Evolutionary conservation across 805 yeast species (phyloP).

Genomic region (Vanderwaltozyma verrucispora): DNA sequence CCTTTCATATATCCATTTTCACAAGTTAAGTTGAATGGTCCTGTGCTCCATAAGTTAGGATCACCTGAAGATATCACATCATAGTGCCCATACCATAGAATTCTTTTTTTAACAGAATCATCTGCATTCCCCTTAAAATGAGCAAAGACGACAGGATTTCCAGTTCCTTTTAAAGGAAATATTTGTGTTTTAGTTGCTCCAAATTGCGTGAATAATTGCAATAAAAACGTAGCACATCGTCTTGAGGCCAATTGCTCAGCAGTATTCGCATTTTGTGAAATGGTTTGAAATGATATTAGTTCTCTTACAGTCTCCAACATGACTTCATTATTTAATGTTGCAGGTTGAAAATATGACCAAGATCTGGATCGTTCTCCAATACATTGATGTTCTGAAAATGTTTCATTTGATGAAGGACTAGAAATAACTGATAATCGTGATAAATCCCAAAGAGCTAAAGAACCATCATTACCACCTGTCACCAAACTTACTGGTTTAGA

Average conservation of each 20-base stretch:
- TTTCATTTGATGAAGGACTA: background rate
- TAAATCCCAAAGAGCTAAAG: constrained; percentile 62
- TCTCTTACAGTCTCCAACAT: constrained; percentile 52
- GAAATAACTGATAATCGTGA: background rate
- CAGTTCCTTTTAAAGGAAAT: constrained; percentile 59
- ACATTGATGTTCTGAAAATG: constrained; percentile 1
- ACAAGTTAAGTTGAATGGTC: constrained; percentile 69
- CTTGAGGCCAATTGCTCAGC: constrained; percentile 62
- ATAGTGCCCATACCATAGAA: constrained; percentile 91
- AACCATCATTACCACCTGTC: constrained; percentile 62
- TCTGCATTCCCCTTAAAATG: constrained; percentile 42
- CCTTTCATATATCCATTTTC: constrained; percentile 81
- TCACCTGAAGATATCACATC: constrained; percentile 80
- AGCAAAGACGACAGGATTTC: constrained; percentile 77
- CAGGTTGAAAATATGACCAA: constrained; percentile 7
- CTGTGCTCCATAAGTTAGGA: constrained; percentile 56
- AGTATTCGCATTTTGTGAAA: constrained; percentile 56
- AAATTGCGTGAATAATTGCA: constrained; percentile 47
- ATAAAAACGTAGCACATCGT: constrained; percentile 71
- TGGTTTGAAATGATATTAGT: constrained; percentile 62
- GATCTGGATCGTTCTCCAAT: constrained; percentile 2
- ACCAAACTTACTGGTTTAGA: constrained; percentile 36
- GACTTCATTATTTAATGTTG: constrained; percentile 41
- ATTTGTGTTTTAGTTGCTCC: constrained; percentile 64
- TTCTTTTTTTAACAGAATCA: constrained; percentile 29